Base-by-base conservation (phyloP, 2,329 filamentous ascomycete species). In the Trichophaea hybrida region DNA sequence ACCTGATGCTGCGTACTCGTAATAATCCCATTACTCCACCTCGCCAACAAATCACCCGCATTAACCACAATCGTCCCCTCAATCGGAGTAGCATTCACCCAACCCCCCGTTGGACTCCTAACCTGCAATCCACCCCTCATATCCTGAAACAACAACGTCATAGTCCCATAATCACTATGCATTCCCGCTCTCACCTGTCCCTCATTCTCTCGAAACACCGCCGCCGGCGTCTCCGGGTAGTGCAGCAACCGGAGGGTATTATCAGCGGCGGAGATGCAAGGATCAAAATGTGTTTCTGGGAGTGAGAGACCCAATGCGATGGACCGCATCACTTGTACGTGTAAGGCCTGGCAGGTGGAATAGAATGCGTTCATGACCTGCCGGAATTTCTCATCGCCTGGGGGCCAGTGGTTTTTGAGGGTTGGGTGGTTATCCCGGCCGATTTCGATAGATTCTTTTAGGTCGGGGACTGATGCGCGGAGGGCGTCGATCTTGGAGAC, bases 11-110 rank as follows among this genome's bases (percentile, higher is more conserved):
- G 81, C 3, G 90, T 96, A 70, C 86, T 91, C 74, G 86, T 89
- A 74, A 96, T 94, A 4, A 80, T 85, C 69, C 94, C 88, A 69
- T 96, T 96, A 64, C 85, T 88, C 90, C 89, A 95, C 56, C 89
- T 77, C 1, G 87, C 84, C 54, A 96, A 75, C 66, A 96, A 71
- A 70, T 96, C 90, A 1, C 89, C 90, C 0, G 89, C 89, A 69
- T 96, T 96, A 65, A 95, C 80, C 8, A 96, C 87, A 44, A 93
- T 68, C 13, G 88, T 89, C 58, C 82, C 83, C 38, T 82, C 76
- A 61, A 94, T 91, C 0, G 90, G 89, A 5, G 80, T 88, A 1
- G 87, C 90, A 69, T 95, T 81, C 43, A 95, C 82, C 68, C 90
- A 95, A 0, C 78, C 80, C 1, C 86, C 87, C 44, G 80, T 83